phyloP scores from a whole-genome alignment of 148 eudicot genomes.

The Silene conica region DNA sequence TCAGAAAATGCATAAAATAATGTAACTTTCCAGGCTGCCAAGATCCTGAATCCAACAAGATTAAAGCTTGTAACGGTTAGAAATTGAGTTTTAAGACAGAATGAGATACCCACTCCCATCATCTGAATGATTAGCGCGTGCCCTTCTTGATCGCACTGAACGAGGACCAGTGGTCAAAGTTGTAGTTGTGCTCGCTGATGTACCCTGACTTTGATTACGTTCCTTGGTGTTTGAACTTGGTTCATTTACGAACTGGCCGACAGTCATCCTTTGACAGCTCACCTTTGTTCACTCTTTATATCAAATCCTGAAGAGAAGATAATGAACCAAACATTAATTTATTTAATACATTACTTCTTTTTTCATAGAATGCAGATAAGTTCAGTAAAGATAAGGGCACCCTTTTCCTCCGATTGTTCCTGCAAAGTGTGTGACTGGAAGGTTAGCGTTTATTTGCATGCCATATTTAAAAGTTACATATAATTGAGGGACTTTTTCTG shows the following conservation, averaged over 20 bases:
- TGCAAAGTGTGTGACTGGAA: too few relatives aligned
- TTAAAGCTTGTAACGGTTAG: not conserved
- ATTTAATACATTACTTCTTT: too few relatives aligned
- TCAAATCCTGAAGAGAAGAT: constrained; percentile 55
- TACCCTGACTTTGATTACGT: constrained; percentile 26
- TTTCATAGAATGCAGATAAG: too few relatives aligned
- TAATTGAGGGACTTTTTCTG: too few relatives aligned
- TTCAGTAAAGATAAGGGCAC: too few relatives aligned
- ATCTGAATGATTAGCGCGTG: constrained; percentile 63
- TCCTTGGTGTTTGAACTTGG: constrained; percentile 33
- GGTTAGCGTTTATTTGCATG: too few relatives aligned
- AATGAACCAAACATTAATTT: too few relatives aligned
- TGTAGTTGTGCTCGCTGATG: constrained; percentile 36
- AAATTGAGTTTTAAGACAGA: not conserved
- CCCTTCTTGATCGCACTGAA: constrained; percentile 95
- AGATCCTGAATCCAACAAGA: too few relatives aligned
- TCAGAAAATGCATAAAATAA: too few relatives aligned
- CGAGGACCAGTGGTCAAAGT: constrained; percentile 43
- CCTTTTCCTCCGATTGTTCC: too few relatives aligned
- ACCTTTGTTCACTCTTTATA: constrained; percentile 71
- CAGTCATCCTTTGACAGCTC: constrained; percentile 70
- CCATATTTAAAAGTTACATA: too few relatives aligned
- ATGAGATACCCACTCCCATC: constrained; percentile 73
- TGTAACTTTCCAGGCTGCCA: too few relatives aligned
- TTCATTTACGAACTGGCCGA: constrained; percentile 62